Evolutionary conservation across 139 green algal genomes (phyloP).

Genomic region (Chlorella vulgaris): DNA sequence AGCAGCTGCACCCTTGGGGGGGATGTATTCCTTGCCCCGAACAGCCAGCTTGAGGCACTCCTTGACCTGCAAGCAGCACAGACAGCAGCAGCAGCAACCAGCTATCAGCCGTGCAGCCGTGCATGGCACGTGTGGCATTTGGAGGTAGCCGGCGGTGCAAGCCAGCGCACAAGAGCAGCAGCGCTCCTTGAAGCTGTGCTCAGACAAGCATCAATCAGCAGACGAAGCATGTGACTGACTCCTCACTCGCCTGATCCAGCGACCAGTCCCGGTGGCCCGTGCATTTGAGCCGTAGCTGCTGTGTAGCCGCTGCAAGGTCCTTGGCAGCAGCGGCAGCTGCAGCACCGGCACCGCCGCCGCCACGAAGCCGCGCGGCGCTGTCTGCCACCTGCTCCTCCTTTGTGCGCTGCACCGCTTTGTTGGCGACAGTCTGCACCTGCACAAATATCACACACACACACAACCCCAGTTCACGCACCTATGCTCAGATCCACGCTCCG

Average conservation of each 20-base stretch:
- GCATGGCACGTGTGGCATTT: neutral
- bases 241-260: conserved; percentile 24
- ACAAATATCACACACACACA: neutral
- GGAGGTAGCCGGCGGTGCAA: no score
- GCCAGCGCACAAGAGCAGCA: no score
- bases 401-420: neutral
- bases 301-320: neutral
- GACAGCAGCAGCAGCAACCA: neutral
- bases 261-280: conserved; percentile 32
- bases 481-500: no score
- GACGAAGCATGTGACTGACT: no score
- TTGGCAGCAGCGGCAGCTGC: neutral
- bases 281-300: conserved; percentile 32
- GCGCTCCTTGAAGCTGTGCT: no score
- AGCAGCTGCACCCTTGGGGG: no score
- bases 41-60: conserved; percentile 25
- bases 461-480: no score
- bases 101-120: neutral
- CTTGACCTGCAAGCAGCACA: conserved; percentile 13
- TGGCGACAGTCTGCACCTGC: neutral
- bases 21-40: conserved; percentile 13
- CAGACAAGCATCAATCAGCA: no score
- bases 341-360: neutral
- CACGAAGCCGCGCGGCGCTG: neutral
- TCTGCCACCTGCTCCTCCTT: neutral